Evolutionary conservation across 805 yeast species (phyloP).

Genomic region (Ogataea zsoltii): DNA sequence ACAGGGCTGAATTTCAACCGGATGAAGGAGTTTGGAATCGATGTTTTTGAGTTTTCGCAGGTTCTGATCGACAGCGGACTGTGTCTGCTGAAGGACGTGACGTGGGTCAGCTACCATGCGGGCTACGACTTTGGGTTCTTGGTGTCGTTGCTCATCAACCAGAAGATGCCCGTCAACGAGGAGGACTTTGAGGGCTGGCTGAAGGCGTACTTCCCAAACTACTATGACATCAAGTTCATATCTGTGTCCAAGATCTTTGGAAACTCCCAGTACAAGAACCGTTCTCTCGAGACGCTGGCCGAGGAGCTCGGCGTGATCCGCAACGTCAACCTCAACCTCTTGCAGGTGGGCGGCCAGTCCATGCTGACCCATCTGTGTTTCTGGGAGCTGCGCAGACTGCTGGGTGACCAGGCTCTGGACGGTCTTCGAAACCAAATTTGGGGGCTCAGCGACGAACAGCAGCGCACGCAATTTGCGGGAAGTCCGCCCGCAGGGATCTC

Average conservation of each 20-base stretch:
- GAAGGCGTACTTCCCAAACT: conserved; percentile 71
- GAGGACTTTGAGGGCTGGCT: conserved; percentile 76
- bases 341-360: conserved; percentile 63
- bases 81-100: conserved; percentile 64
- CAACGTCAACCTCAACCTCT: conserved; percentile 48
- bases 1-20: conserved; percentile 80
- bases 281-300: conserved; percentile 60
- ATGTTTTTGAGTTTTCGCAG: conserved; percentile 78
- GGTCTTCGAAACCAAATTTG: conserved; percentile 31
- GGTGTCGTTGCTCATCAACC: conserved; percentile 71
- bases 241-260: conserved; percentile 29
- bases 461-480: conserved; percentile 7
- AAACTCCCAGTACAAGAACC: conserved; percentile 27
- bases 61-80: conserved; percentile 83
- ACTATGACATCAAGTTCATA: conserved; percentile 75
- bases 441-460: conserved; percentile 30
- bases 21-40: conserved; percentile 77
- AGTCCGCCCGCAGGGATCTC: conserved; percentile 22
- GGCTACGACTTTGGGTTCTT: conserved; percentile 96
- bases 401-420: conserved; percentile 21
- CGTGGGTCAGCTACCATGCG: conserved; percentile 90
- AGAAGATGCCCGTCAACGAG: conserved; percentile 76
- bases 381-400: conserved; percentile 48
- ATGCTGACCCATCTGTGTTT: conserved; percentile 65
- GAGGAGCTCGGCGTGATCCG: conserved; percentile 72